These are phyloP conservation scores for Chytriomyces sp. DNA, from an alignment of 192 early-diverging fungal species.

Conservation along the genomic window DNA sequence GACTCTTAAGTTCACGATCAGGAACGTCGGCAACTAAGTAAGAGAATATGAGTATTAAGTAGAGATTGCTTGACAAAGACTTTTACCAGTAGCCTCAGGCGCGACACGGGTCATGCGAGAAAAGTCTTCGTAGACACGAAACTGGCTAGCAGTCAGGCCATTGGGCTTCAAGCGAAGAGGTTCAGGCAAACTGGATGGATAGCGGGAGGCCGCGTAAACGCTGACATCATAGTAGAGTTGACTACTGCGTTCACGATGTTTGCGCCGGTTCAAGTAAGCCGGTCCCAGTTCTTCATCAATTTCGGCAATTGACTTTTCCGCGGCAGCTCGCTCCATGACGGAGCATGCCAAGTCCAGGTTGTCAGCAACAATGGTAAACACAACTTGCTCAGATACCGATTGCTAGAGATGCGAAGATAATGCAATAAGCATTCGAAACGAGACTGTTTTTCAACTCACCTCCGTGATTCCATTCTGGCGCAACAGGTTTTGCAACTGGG, in stretches of 20 bases:
- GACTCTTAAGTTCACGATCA: slow-evolving; percentile 2
- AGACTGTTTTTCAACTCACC: slow-evolving; percentile 38
- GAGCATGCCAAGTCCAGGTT: slow-evolving; percentile 95
- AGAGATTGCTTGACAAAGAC: no score
- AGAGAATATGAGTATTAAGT: not conserved
- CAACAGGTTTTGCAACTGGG: slow-evolving; percentile 72
- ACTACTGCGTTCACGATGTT: slow-evolving; percentile 86
- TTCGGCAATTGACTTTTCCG: slow-evolving; percentile 93
- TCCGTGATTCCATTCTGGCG: slow-evolving; percentile 78
- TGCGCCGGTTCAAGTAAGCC: slow-evolving; percentile 75
- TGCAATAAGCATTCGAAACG: no score
- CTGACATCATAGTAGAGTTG: slow-evolving; percentile 92
- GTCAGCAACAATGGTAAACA: slow-evolving; percentile 83
- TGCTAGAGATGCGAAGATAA: slow-evolving; percentile 44
- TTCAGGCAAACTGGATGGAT: slow-evolving; percentile 86
- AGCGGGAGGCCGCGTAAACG: slow-evolving; percentile 76
- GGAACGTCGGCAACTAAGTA: not conserved
- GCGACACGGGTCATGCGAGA: slow-evolving; percentile 29
- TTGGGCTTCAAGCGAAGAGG: slow-evolving; percentile 82
- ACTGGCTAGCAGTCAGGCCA: slow-evolving; percentile 76
- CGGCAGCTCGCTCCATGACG: slow-evolving; percentile 93
- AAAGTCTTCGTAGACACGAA: slow-evolving; percentile 58
- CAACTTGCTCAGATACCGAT: slow-evolving; percentile 80
- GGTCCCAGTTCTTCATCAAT: slow-evolving; percentile 83
- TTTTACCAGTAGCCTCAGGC: not conserved